Evolutionary conservation across 2,329 filamentous ascomycete species (phyloP).

Genomic region (Ramularia endophylla): DNA sequence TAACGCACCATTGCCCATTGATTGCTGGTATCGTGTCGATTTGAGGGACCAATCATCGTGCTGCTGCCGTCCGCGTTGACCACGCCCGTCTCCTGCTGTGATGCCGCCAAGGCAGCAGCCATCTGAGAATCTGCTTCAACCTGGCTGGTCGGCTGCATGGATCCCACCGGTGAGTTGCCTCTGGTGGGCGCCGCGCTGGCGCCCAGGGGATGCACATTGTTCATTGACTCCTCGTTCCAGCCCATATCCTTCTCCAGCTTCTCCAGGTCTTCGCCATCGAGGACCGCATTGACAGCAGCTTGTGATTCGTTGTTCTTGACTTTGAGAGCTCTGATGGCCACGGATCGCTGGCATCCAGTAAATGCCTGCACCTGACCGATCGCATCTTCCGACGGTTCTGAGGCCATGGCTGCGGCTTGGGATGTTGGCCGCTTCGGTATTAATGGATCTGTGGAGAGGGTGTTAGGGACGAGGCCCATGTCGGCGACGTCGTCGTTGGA

Average conservation of each 20-base stretch:
- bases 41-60: conserved; percentile 49
- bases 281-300: conserved; percentile 24
- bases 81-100: conserved; percentile 51
- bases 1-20: conserved; percentile 49
- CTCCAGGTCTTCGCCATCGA: conserved; percentile 29
- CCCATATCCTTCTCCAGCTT: conserved; percentile 18
- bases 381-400: conserved; percentile 22
- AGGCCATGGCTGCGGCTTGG: conserved; percentile 22
- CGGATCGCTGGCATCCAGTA: conserved; percentile 11
- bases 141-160: conserved; percentile 22
- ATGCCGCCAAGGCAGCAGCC: conserved; percentile 22
- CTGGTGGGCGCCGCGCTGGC: conserved; percentile 28
- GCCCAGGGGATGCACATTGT: conserved; percentile 25
- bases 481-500: neutral
- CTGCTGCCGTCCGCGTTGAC: conserved; percentile 33
- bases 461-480: conserved; percentile 15
- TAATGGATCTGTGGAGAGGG: conserved; percentile 9
- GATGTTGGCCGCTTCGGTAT: conserved; percentile 10
- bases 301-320: conserved; percentile 28
- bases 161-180: conserved; percentile 22
- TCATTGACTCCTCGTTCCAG: conserved; percentile 27
- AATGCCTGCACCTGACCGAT: conserved; percentile 21
- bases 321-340: conserved; percentile 26
- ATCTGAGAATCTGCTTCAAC: conserved; percentile 28
- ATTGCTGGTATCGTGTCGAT: conserved; percentile 45